These are phyloP conservation scores for Hyphodiscus sp. DNA, from an alignment of 2,329 filamentous ascomycete species.

Conservation along the genomic window DNA sequence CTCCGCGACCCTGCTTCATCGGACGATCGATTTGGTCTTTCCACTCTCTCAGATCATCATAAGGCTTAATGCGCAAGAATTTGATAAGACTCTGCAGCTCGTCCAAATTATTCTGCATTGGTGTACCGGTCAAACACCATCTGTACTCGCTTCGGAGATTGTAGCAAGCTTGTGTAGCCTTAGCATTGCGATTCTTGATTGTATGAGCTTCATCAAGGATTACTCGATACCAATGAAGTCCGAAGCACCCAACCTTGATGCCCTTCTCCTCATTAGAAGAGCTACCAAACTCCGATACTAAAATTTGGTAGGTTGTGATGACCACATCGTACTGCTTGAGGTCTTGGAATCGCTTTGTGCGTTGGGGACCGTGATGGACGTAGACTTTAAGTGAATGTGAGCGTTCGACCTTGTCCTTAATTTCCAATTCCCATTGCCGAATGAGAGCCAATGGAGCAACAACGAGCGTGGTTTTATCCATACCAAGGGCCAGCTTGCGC, in stretches of 20 bases:
- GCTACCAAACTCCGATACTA: conserved; percentile 81
- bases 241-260: conserved; percentile 77
- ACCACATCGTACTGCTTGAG: conserved; percentile 87
- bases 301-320: conserved; percentile 92
- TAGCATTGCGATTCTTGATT: conserved; percentile 97
- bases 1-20: conserved; percentile 83
- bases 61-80: conserved; percentile 88
- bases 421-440: conserved; percentile 94
- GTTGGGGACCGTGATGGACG: conserved; percentile 83
- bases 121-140: conserved; percentile 94
- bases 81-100: conserved; percentile 90
- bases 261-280: conserved; percentile 55
- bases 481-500: conserved; percentile 61
- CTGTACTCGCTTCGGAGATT: conserved; percentile 79
- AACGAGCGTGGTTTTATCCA: conserved; percentile 79
- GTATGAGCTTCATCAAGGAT: conserved; percentile 96
- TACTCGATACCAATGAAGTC: conserved; percentile 88
- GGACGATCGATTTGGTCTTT: conserved; percentile 85
- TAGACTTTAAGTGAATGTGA: conserved; percentile 70
- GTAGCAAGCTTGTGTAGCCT: conserved; percentile 88
- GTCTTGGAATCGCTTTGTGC: conserved; percentile 71
- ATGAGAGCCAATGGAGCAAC: conserved; percentile 91
- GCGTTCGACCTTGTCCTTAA: conserved; percentile 70
- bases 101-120: conserved; percentile 97
- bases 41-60: conserved; percentile 80